Percentiles rank a stretch among this genome's conserved stretches.
These are phyloP conservation scores for Monosporascus sp. DNA, from an alignment of 2,329 filamentous ascomycete species.

Conservation along the genomic window DNA sequence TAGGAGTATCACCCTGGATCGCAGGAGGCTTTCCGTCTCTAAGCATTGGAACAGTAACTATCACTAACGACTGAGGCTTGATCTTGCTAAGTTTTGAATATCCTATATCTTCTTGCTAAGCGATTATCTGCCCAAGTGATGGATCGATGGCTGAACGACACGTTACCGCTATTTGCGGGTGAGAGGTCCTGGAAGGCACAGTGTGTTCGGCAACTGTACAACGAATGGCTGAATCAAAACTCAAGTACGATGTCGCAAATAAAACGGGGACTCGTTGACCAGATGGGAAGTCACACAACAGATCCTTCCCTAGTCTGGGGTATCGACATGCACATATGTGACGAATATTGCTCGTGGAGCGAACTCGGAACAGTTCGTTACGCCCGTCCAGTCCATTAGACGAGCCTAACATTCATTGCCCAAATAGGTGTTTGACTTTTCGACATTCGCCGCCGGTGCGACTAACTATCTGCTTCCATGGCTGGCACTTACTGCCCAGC, in stretches of 20 bases:
- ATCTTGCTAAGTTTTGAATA: too few relatives aligned
- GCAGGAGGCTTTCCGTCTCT: too few relatives aligned
- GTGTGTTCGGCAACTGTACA: not conserved
- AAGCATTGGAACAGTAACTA: too few relatives aligned
- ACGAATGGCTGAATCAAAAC: not conserved
- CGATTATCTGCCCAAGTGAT: not conserved
- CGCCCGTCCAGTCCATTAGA: not conserved
- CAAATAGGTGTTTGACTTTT: constrained; percentile 8
- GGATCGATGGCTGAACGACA: not conserved
- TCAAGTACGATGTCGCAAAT: not conserved
- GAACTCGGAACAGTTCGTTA: not conserved
- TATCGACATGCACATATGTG: not conserved
- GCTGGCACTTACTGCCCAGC: constrained; percentile 15
- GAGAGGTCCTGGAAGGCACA: not conserved
- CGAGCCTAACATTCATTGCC: not conserved
- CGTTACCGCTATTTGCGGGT: not conserved
- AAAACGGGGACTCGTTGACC: not conserved
- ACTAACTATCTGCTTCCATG: constrained; percentile 15
- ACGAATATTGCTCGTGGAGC: not conserved
- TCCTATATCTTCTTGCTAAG: too few relatives aligned
- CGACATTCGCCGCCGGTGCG: constrained; percentile 8
- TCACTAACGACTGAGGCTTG: too few relatives aligned
- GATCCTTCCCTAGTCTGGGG: not conserved
- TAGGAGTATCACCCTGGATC: too few relatives aligned
- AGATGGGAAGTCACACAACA: not conserved